phyloP scores from a whole-genome alignment of 2,329 filamentous ascomycete species.

The Phaeoacremonium minimum region DNA sequence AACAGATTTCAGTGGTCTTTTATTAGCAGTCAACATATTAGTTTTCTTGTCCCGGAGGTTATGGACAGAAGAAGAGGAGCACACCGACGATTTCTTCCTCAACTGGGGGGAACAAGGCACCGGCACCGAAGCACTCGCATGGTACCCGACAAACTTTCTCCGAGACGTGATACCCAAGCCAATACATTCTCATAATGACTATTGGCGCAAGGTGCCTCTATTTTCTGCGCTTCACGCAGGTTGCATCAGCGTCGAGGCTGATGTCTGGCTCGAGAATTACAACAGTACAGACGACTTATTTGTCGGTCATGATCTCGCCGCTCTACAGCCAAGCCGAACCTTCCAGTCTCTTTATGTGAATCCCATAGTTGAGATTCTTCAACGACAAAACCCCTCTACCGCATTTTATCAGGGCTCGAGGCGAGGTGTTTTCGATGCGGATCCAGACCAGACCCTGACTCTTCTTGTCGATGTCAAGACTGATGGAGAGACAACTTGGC shows the following conservation, averaged over 20 bases:
- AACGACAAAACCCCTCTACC: constrained; percentile 44
- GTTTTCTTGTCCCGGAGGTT: background rate
- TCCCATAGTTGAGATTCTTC: constrained; percentile 56
- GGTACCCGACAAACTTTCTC: constrained; percentile 47
- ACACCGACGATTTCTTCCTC: constrained; percentile 20
- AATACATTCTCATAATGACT: constrained; percentile 69
- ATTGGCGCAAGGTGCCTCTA: constrained; percentile 60
- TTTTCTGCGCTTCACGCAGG: constrained; percentile 57
- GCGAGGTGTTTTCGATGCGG: constrained; percentile 52
- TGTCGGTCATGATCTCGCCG: constrained; percentile 57
- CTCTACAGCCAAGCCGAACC: constrained; percentile 51
- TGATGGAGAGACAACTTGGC: constrained; percentile 44
- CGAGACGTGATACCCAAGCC: constrained; percentile 44
- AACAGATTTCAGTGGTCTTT: no score
- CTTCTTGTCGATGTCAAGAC: constrained; percentile 70
- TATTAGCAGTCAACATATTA: constrained; percentile 12
- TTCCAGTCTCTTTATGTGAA: constrained; percentile 61
- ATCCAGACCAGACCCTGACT: constrained; percentile 49
- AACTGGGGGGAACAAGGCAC: constrained; percentile 31
- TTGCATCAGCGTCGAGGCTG: constrained; percentile 63
- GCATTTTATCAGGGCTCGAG: constrained; percentile 36
- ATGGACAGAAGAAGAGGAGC: constrained; percentile 10
- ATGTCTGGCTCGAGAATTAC: constrained; percentile 58
- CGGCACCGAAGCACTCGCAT: constrained; percentile 30
- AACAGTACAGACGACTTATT: constrained; percentile 39